Evolutionary conservation across 805 yeast species (phyloP).

Genomic region (Candida nanaspora): DNA sequence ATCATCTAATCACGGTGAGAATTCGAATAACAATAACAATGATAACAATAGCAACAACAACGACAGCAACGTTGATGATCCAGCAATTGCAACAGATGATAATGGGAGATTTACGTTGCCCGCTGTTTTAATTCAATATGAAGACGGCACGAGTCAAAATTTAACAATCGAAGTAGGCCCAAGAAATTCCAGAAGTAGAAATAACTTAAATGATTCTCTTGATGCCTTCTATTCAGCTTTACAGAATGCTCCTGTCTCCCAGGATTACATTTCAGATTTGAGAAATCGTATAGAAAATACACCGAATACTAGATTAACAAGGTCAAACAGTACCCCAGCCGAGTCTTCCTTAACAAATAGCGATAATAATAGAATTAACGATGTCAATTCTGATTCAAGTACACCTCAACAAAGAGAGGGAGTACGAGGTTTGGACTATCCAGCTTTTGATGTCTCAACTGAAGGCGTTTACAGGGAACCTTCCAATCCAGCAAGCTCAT

Average conservation of each 20-base stretch:
- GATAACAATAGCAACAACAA: neutral
- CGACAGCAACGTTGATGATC: neutral
- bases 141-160: constrained; percentile 22
- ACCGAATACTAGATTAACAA: too few relatives aligned
- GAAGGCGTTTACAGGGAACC: constrained; percentile 24
- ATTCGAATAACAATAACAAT: neutral
- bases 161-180: constrained; percentile 26
- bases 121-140: constrained; percentile 22
- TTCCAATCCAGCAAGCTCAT: constrained; percentile 2
- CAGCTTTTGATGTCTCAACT: constrained; percentile 29
- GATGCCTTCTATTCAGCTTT: neutral
- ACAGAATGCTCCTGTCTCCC: neutral
- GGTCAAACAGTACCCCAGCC: too few relatives aligned
- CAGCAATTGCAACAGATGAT: constrained; percentile 5
- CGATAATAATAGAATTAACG: too few relatives aligned
- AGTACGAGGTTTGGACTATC: constrained; percentile 27
- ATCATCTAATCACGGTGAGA: neutral
- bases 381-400: neutral
- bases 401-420: constrained; percentile 7
- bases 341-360: too few relatives aligned
- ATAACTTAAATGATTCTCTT: constrained; percentile 1
- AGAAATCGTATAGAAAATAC: neutral
- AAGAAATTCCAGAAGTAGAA: neutral
- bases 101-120: constrained; percentile 22
- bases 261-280: constrained; percentile 1